Evolutionary conservation across 768 basidiomycete species (phyloP), one percentile per base, ranked within the genome.

Genomic region (Trametes cingulata): DNA sequence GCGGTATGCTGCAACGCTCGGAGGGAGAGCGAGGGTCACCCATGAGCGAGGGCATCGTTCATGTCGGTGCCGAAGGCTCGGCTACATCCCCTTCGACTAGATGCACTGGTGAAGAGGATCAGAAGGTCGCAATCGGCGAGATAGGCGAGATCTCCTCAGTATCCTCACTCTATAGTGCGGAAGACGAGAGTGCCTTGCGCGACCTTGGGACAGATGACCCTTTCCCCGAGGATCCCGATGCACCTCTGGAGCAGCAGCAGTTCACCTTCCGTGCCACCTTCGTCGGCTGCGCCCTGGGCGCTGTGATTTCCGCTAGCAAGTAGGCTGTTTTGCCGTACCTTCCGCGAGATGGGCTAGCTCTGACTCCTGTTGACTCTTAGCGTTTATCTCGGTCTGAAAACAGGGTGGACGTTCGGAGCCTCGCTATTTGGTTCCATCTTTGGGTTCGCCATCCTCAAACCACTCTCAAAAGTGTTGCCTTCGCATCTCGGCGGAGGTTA

Each of bases 261-360:
- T 58, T 66, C 41, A 66, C 65, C 1, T 66, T 66, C 40, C 65
- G 65, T n/a, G 62, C 65, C 1, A 62, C 61, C 14, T 42, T 66
- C 35, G 62, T 66, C 17, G 65, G 65, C 15, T 66, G 65, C 43
- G 56, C 52, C 1, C 56, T 66, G 5, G 65, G 65, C 9, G 65
- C 65, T 3, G 62, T 66, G n/a, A 66, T 66, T 17, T 66, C 65
- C 17, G 65, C 65, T 0, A 66, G 65, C 65, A 66, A 66, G 65
- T 63, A 52, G 19, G 61, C 43, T 7, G 5, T 12, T 20, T 1
- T 29, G 19, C 25, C 22, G 12, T 14, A 12, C 14, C 45, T 10
- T 15, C 40, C 19, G 14, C 19, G 19, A 10, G 19, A 15, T 27
- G 14, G 14, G 13, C 10, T 27, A 25, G 35, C 50, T 15, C 20